A percentile compares a stretch with the other conserved stretches of the same genome.
Conservation (phyloP, 2,329 filamentous ascomycete species). For the Dothideomycetidae sp. region DNA sequence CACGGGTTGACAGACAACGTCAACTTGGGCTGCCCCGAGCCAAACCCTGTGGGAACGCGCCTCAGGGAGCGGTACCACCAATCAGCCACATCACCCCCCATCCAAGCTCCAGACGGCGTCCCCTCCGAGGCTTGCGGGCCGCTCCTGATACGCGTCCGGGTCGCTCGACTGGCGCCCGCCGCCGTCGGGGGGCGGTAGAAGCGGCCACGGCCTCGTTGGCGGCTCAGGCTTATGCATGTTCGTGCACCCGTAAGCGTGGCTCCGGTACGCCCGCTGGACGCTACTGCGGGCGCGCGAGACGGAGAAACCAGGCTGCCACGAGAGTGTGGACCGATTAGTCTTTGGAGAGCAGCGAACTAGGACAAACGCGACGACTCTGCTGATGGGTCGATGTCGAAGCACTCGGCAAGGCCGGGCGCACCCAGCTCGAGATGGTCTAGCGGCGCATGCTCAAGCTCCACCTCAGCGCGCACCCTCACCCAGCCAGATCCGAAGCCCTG, state of each 20-base stretch:
- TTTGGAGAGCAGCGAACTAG: too few relatives aligned
- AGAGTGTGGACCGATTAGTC: neutral
- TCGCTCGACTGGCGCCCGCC: constrained; percentile 2
- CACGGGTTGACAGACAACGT: neutral
- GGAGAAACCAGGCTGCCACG: neutral
- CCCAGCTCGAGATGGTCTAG: neutral
- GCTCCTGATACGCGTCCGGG: constrained; percentile 9
- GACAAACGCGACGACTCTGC: too few relatives aligned
- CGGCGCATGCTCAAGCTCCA: neutral
- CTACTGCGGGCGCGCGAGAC: constrained; percentile 7
- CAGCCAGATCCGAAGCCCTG: too few relatives aligned
- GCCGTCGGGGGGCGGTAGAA: constrained; percentile 4
- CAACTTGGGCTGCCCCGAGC: neutral
- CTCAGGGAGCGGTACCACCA: neutral
- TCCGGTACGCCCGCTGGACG: constrained; percentile 2
- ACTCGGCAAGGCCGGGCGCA: too few relatives aligned
- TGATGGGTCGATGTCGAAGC: too few relatives aligned
- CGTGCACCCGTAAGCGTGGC: constrained; percentile 7
- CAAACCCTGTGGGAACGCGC: neutral
- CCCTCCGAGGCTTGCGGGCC: constrained; percentile 4
- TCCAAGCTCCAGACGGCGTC: neutral
- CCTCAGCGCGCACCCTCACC: too few relatives aligned
- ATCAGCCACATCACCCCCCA: neutral
- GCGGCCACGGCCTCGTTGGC: too few relatives aligned
- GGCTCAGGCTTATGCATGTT: constrained; percentile 8